Percentiles rank a stretch among this genome's conserved stretches.
These are phyloP conservation scores for Termitomyces sp. DNA, from an alignment of 768 basidiomycete genomes.

Conservation along the genomic window DNA sequence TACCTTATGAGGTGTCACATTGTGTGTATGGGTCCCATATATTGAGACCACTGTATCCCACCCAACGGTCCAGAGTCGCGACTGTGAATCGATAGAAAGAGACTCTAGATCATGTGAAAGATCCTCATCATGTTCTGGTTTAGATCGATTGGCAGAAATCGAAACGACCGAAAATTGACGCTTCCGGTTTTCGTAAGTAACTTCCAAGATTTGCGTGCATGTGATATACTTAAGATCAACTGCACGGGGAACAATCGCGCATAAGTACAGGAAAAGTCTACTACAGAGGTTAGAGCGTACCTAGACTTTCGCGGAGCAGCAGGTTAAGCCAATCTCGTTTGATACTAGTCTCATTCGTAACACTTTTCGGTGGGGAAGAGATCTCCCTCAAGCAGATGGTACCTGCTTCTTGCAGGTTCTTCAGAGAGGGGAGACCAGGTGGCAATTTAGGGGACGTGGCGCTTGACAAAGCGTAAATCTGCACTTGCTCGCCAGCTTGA, in stretches of 20 bases:
- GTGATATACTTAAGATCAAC: slow-evolving; percentile 74
- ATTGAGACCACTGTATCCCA: slow-evolving; percentile 67
- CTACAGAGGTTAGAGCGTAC: slow-evolving; percentile 34
- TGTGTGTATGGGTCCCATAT: slow-evolving; percentile 27
- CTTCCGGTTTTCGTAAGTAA: slow-evolving; percentile 56
- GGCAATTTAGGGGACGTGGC: slow-evolving; percentile 31
- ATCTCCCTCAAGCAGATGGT: slow-evolving; percentile 53
- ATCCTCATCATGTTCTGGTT: slow-evolving; percentile 19
- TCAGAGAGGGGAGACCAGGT: slow-evolving; percentile 48
- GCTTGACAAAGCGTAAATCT: slow-evolving; percentile 47
- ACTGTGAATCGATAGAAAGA: slow-evolving; percentile 39
- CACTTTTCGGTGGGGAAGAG: slow-evolving; percentile 15
- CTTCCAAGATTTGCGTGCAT: slow-evolving; percentile 54
- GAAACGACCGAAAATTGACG: slow-evolving; percentile 57
- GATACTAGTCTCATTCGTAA: slow-evolving; percentile 17
- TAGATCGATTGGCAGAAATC: slow-evolving; percentile 32
- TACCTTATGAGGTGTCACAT: slow-evolving; percentile 33
- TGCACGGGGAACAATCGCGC: slow-evolving; percentile 26
- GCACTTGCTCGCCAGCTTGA: slow-evolving; percentile 43
- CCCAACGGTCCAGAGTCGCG: slow-evolving; percentile 54
- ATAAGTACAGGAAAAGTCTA: slow-evolving; percentile 2
- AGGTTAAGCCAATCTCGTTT: slow-evolving; percentile 69
- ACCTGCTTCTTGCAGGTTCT: slow-evolving; percentile 46
- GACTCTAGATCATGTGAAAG: slow-evolving; percentile 40
- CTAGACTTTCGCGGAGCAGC: slow-evolving; percentile 63